phyloP scores from a whole-genome alignment of 352 stramenopile species.

The Aphanomyces cochlioides region DNA sequence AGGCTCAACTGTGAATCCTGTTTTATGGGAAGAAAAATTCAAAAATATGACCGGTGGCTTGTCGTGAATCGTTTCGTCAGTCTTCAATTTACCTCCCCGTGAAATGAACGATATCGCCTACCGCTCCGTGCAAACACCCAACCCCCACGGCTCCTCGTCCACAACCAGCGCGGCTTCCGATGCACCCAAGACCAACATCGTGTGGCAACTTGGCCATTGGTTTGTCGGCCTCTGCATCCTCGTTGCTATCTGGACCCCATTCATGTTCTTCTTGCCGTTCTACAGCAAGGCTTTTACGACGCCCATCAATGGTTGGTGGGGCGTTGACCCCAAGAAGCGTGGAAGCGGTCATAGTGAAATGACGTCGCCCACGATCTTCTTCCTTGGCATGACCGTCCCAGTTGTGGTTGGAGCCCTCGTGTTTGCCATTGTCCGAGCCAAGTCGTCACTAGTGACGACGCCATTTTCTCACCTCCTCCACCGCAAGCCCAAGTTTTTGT shows the following conservation, averaged over 20 bases:
- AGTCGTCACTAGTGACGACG: too few relatives aligned
- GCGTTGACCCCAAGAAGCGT: background rate
- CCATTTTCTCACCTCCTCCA: slow-evolving; percentile 36
- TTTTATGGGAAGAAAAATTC: too few relatives aligned
- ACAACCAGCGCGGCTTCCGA: too few relatives aligned
- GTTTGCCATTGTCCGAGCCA: too few relatives aligned
- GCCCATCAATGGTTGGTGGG: background rate
- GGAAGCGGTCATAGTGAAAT: slow-evolving; percentile 45
- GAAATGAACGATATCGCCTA: too few relatives aligned
- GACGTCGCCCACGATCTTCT: slow-evolving; percentile 51
- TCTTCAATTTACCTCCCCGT: too few relatives aligned
- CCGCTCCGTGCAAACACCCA: too few relatives aligned
- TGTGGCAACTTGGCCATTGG: background rate
- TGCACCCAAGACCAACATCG: too few relatives aligned
- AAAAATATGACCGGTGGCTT: too few relatives aligned
- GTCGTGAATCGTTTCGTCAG: too few relatives aligned
- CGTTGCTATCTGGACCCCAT: background rate
- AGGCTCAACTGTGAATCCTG: too few relatives aligned
- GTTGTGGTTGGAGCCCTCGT: background rate
- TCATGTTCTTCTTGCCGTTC: background rate
- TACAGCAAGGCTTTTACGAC: background rate
- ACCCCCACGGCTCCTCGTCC: too few relatives aligned
- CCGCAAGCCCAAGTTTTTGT: slow-evolving; percentile 39
- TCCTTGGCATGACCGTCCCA: slow-evolving; percentile 34
- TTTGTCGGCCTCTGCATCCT: background rate